phyloP scores from a whole-genome alignment of 768 basidiomycete genomes.

The Mycena albidolilacea region DNA sequence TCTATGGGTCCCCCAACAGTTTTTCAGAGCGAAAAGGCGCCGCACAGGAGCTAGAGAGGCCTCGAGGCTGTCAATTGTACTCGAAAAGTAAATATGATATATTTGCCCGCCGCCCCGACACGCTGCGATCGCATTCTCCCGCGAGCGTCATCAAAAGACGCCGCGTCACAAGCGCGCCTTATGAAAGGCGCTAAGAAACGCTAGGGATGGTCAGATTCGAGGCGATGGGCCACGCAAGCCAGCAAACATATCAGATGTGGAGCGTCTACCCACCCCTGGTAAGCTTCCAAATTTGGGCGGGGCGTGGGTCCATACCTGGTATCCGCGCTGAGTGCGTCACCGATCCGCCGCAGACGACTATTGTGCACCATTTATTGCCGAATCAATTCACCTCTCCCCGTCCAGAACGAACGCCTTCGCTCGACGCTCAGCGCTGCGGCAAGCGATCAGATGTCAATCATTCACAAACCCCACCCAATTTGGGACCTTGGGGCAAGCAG shows the following conservation, averaged over 20 bases:
- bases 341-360: neutral
- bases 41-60: constrained; percentile 6
- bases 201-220: neutral
- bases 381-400: too few relatives aligned
- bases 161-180: constrained; percentile 7
- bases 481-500: neutral
- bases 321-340: neutral
- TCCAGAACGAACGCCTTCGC: too few relatives aligned
- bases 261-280: neutral
- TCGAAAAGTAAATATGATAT: neutral
- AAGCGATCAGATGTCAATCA: too few relatives aligned
- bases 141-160: constrained; percentile 24
- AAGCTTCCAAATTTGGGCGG: neutral
- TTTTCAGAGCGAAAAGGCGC: constrained; percentile 8
- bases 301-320: neutral
- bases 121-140: neutral
- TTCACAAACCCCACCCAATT: neutral
- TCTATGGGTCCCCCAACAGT: constrained; percentile 33
- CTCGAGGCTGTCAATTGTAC: constrained; percentile 23
- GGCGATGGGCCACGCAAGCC: neutral
- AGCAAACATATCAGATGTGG: neutral
- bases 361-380: too few relatives aligned
- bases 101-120: neutral
- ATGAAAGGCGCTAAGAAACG: neutral
- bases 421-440: too few relatives aligned